Evolutionary conservation across 176 grass and related monocot genomes (phyloP).

Genomic region (Phragmites australis): DNA sequence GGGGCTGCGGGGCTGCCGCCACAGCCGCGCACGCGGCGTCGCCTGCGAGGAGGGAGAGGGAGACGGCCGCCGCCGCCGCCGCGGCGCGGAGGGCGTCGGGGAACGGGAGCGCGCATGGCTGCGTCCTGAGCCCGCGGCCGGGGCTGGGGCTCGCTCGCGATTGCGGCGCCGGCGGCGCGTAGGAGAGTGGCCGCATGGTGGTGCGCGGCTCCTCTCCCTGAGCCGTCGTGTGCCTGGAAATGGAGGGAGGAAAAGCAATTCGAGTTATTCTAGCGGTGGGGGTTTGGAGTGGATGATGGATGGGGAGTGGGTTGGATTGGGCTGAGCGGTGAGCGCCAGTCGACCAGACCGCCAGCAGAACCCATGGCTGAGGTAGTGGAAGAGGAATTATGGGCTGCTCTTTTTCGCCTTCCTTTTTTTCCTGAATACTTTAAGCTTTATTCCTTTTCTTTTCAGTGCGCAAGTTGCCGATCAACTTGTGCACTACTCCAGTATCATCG

Average conservation of each 20-base stretch:
- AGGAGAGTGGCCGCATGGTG: constrained; percentile 45
- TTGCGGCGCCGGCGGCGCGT: constrained; percentile 11
- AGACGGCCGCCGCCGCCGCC: constrained; percentile 58
- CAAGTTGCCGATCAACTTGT: background rate
- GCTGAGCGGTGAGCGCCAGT: background rate
- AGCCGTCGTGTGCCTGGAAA: background rate
- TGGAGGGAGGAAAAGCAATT: background rate
- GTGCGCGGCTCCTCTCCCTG: background rate
- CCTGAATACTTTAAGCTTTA: background rate
- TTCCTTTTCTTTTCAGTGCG: background rate
- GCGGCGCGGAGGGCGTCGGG: constrained; percentile 54
- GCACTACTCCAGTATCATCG: no score
- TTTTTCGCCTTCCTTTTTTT: background rate
- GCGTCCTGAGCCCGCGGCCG: background rate
- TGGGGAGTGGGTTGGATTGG: background rate
- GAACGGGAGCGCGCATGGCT: constrained; percentile 28
- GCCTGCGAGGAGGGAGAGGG: constrained; percentile 52
- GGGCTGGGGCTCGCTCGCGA: background rate
- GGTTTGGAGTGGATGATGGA: background rate
- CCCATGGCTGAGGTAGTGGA: constrained; percentile 4
- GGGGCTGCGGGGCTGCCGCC: background rate
- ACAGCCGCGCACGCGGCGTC: background rate
- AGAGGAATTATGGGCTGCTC: background rate
- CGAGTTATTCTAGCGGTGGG: constrained; percentile 9
- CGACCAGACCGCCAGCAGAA: background rate